phyloP scores from a whole-genome alignment of 208 protist genomes.

The Herpetomonas tarakana region DNA sequence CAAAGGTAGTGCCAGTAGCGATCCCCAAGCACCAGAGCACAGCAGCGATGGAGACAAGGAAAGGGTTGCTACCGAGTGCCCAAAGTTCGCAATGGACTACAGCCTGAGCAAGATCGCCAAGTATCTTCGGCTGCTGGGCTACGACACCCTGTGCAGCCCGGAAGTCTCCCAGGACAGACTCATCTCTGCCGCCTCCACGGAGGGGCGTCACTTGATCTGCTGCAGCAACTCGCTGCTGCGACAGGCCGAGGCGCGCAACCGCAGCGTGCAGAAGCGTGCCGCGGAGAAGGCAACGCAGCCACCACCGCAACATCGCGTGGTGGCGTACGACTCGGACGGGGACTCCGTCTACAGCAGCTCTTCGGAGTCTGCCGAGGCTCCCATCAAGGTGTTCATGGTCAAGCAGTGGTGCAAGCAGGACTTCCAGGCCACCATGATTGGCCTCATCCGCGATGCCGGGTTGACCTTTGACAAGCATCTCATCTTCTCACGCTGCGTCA shows the following conservation, averaged over 20 bases:
- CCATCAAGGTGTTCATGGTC: slow-evolving; percentile 21
- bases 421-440: slow-evolving; percentile 40
- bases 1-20: too few species aligned
- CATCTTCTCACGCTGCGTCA: slow-evolving; percentile 66
- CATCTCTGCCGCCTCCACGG: slow-evolving; percentile 21
- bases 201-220: slow-evolving; percentile 46
- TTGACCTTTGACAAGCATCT: slow-evolving; percentile 33
- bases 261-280: slow-evolving; percentile 7
- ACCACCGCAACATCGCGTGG: slow-evolving; percentile 17
- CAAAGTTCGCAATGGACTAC: slow-evolving; percentile 68
- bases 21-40: too few species aligned
- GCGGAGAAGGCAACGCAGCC: not conserved
- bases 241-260: slow-evolving; percentile 44
- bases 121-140: slow-evolving; percentile 73
- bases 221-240: slow-evolving; percentile 34
- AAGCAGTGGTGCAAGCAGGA: slow-evolving; percentile 37
- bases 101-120: slow-evolving; percentile 75
- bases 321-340: slow-evolving; percentile 75
- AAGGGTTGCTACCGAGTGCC: slow-evolving; percentile 3
- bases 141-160: slow-evolving; percentile 56
- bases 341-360: slow-evolving; percentile 51
- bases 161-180: slow-evolving; percentile 36
- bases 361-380: slow-evolving; percentile 23
- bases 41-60: too few species aligned
- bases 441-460: slow-evolving; percentile 28